A percentile compares a stretch with the other conserved stretches of the same genome.
Conservation (phyloP, 2,329 filamentous ascomycete species). For the Monosporascus sp. region DNA sequence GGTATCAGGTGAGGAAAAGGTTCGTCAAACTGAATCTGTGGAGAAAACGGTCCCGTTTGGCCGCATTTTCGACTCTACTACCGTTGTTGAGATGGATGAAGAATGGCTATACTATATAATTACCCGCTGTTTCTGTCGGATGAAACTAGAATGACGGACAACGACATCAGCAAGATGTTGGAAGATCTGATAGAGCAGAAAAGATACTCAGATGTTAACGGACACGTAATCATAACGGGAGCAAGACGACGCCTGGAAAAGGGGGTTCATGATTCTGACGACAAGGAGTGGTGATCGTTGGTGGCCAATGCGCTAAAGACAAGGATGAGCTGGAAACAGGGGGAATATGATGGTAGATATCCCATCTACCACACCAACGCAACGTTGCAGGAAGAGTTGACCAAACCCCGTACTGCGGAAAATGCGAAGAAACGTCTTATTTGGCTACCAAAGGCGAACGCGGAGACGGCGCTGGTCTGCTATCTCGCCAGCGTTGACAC, state of each 20-base stretch:
- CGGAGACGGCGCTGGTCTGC: neutral
- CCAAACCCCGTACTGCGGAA: neutral
- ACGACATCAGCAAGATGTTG: neutral
- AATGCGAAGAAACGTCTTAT: slow-evolving; percentile 1
- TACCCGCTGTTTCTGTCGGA: slow-evolving; percentile 10
- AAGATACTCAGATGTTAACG: too few species aligned
- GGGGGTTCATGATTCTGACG: neutral
- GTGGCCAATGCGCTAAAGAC: neutral
- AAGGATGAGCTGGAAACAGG: neutral
- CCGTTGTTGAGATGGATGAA: slow-evolving; percentile 6
- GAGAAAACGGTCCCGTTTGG: slow-evolving; percentile 7
- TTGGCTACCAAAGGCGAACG: neutral
- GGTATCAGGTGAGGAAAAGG: neutral
- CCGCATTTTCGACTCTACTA: slow-evolving; percentile 5
- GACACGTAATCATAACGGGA: too few species aligned
- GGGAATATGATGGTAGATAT: neutral
- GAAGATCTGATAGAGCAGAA: neutral
- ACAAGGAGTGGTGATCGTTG: neutral
- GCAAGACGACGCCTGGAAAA: too few species aligned
- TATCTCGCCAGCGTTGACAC: neutral
- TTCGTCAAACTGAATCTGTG: neutral
- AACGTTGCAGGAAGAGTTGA: neutral
- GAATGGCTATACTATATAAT: slow-evolving; percentile 16
- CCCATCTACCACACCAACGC: neutral
- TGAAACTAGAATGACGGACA: neutral